Evolutionary conservation across 352 stramenopile species (phyloP).

Genomic region (Phytophthora sansomeana): DNA sequence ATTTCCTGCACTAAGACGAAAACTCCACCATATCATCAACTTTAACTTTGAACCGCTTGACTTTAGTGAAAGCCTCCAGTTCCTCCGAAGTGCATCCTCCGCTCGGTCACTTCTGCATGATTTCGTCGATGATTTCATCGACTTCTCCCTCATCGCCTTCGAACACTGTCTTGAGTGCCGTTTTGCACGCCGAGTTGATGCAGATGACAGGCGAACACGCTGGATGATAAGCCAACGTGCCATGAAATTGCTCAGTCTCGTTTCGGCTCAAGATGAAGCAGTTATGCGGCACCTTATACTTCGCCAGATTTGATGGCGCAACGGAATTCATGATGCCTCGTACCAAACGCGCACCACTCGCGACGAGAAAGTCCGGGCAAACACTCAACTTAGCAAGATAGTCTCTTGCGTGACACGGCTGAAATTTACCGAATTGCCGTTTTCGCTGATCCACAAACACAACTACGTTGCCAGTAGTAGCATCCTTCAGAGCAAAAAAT

Average conservation of each 20-base stretch:
- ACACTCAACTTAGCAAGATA: constrained; percentile 23
- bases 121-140: constrained; percentile 3
- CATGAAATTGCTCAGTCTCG: constrained; percentile 37
- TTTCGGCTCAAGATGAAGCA: constrained; percentile 31
- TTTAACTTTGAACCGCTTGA: not conserved
- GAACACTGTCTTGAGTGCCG: constrained; percentile 30
- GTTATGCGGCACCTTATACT: not conserved
- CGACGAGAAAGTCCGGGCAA: constrained; percentile 8
- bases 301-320: constrained; percentile 1
- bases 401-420: constrained; percentile 7
- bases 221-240: constrained; percentile 41
- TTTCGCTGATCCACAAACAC: constrained; percentile 31
- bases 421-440: constrained; percentile 14
- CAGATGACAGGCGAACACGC: constrained; percentile 40
- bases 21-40: not conserved
- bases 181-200: constrained; percentile 37
- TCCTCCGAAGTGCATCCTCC: constrained; percentile 13
- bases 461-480: constrained; percentile 12
- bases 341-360: constrained; percentile 8
- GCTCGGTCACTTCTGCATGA: constrained; percentile 8
- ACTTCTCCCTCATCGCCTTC: not conserved
- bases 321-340: too few relatives aligned
- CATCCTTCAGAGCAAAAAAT: constrained; percentile 42
- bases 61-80: not conserved
- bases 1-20: not conserved